These are phyloP conservation scores for Suillus subalutaceus DNA, from an alignment of 768 basidiomycete genomes.

Conservation along the genomic window DNA sequence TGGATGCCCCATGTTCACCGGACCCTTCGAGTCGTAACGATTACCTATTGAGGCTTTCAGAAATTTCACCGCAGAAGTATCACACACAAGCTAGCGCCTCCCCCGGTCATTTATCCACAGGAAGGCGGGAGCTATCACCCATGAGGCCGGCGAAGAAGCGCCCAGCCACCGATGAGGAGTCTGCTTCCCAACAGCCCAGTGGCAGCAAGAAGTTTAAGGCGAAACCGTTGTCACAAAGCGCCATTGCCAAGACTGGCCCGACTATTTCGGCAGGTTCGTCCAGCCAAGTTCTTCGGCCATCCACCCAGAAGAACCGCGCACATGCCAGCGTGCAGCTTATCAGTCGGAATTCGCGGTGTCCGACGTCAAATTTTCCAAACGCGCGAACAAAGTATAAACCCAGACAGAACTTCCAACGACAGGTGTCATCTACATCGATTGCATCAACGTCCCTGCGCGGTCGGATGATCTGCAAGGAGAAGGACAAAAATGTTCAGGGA, in stretches of 20 bases:
- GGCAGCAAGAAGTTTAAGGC: conserved; percentile 32
- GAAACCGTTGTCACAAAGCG: conserved; percentile 23
- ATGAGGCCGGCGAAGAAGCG: conserved; percentile 53
- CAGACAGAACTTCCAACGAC: conserved; percentile 18
- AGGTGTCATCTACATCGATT: conserved; percentile 14
- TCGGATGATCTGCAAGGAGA: conserved; percentile 15
- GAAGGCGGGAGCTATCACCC: conserved; percentile 35
- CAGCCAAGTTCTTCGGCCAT: conserved; percentile 3
- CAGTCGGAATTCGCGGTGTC: conserved; percentile 9
- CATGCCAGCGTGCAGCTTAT: conserved; percentile 11
- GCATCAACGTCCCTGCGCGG: conserved; percentile 19
- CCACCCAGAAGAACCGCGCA: conserved; percentile 15
- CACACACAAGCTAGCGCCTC: conserved; percentile 15
- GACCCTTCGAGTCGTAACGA: conserved; percentile 2
- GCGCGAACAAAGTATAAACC: conserved; percentile 35
- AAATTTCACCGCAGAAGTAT: conserved; percentile 48
- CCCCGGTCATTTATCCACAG: conserved; percentile 20
- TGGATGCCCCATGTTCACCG: background rate
- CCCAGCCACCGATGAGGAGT: conserved; percentile 34
- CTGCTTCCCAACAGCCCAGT: conserved; percentile 20
- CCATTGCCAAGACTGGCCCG: conserved; percentile 20
- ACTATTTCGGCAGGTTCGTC: conserved; percentile 18
- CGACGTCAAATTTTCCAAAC: conserved; percentile 22
- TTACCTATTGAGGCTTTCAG: conserved; percentile 47
- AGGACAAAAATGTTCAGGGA: conserved; percentile 16